These are phyloP conservation scores for Penicillium longicatenatum DNA, from an alignment of 495 filamentous ascomycete genomes.

Conservation along the genomic window DNA sequence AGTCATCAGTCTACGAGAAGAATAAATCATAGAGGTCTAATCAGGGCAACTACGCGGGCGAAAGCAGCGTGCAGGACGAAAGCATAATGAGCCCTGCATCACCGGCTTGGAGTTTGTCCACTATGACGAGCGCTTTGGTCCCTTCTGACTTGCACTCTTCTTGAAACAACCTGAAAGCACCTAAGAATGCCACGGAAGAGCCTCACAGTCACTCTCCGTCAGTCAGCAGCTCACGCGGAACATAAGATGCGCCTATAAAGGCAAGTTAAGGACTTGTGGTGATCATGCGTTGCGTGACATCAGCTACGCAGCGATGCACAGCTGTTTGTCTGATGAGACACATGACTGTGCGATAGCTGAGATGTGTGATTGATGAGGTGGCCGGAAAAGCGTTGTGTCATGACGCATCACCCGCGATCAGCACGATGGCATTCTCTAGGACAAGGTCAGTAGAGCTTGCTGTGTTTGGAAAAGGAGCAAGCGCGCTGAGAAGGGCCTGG, in stretches of 20 bases:
- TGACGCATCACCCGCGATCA: constrained; percentile 2
- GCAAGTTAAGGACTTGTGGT: background rate
- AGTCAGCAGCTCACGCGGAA: constrained; percentile 3
- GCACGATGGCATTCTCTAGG: background rate
- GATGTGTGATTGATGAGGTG: constrained; percentile 3
- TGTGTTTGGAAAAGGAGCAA: background rate
- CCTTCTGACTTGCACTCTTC: too few relatives aligned
- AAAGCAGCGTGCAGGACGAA: constrained; percentile 1
- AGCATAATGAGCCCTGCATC: background rate
- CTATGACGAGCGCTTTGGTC: background rate
- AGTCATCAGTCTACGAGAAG: constrained; percentile 4
- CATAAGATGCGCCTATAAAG: background rate
- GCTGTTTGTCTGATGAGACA: background rate
- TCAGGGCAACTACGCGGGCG: constrained; percentile 1
- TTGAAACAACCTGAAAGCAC: background rate
- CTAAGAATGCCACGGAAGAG: constrained; percentile 1
- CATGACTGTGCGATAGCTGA: constrained; percentile 1
- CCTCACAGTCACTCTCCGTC: background rate
- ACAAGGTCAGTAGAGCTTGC: background rate
- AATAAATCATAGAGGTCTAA: background rate
- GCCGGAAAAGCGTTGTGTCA: constrained; percentile 1
- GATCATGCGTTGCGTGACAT: constrained; percentile 2
- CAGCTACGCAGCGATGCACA: constrained; percentile 2
- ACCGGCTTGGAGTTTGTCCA: background rate
- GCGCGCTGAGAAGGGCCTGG: background rate